A percentile compares a stretch with the other conserved stretches of the same genome.
phyloP scores from a whole-genome alignment of 129 eudicot genomes.

The Erigeron canadensis region DNA sequence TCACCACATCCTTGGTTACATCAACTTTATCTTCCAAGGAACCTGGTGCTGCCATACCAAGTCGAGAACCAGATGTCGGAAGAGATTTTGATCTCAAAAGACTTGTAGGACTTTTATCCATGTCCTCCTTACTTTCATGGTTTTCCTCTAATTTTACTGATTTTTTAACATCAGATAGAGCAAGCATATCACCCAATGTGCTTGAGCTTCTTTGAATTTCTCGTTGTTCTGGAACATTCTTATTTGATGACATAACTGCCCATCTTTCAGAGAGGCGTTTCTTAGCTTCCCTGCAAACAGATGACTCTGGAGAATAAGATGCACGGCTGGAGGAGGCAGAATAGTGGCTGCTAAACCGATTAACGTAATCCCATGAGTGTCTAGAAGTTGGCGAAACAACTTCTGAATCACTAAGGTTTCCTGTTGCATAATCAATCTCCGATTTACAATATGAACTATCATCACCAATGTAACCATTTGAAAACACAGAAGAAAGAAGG shows the following conservation, averaged over 20 bases:
- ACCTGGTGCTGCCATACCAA: constrained; percentile 37
- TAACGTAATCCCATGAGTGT: constrained; percentile 89
- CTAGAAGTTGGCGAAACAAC: constrained; percentile 71
- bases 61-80: constrained; percentile 52
- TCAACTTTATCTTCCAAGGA: constrained; percentile 34
- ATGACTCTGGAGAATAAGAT: constrained; percentile 88
- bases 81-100: constrained; percentile 85
- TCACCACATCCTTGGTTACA: constrained; percentile 43
- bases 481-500: constrained; percentile 58
- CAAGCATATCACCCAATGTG: constrained; percentile 98
- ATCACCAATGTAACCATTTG: constrained; percentile 86
- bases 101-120: constrained; percentile 38
- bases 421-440: constrained; percentile 69
- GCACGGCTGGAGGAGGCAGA: constrained; percentile 75
- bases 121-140: constrained; percentile 21
- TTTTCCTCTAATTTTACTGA: constrained; percentile 36
- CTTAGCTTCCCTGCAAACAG: constrained; percentile 95
- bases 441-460: constrained; percentile 82
- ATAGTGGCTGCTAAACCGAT: constrained; percentile 61
- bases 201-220: constrained; percentile 71
- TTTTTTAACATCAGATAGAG: constrained; percentile 75
- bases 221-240: constrained; percentile 57
- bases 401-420: constrained; percentile 84
- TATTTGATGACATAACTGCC: constrained; percentile 80
- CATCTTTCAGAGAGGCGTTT: constrained; percentile 98